Evolutionary conservation across 2,329 filamentous ascomycete species (phyloP), one percentile per base, ranked within the genome.

Genomic region (Albifimbria verrucaria): DNA sequence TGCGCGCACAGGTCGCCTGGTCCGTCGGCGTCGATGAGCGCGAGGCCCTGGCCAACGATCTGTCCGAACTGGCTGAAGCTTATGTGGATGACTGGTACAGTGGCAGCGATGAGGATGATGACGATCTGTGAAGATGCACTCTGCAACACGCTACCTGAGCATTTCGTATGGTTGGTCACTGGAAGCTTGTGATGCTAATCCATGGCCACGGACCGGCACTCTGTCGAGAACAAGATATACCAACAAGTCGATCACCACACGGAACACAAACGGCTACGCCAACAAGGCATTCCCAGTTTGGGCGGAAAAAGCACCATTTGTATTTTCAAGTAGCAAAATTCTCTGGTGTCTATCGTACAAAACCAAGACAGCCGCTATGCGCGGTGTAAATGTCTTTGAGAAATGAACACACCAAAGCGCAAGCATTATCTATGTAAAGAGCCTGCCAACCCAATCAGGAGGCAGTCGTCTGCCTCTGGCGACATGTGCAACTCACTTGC

Each of bases 71-170:
- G 62, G 87, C 88, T 1, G 92, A 96, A 64, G 89, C 89, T 55
- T 97, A 97, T 68, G 86, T 90, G 60, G 90, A 94, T 56, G 91
- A 91, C 2, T 96, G 90, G 89, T 86, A 85, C 12, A 91, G 88
- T 63, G 90, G 86, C 22, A 87, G 83, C 53, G 88, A 90, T 60
- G 79, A 85, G 9, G 86, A 83, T 20, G 85, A 90, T 53, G 87
- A 90, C 49, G 77, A 81, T 25, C 47, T 68, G n/a, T 65, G 57
- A 66, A 18, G 17, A 28, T n/a, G n/a, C n/a, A n/a, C n/a, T n/a
- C n/a, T n/a, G n/a, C n/a, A n/a, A n/a, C n/a, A n/a, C n/a, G n/a
- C n/a, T n/a, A n/a, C n/a, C n/a, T n/a, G n/a, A n/a, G n/a, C n/a
- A n/a, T n/a, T n/a, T n/a, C n/a, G n/a, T n/a, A n/a, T n/a, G n/a